Percentiles rank a stretch among this genome's conserved stretches.
These are phyloP conservation scores for Epicoccum sorghinum DNA, from an alignment of 2,329 filamentous ascomycete species.

Conservation along the genomic window DNA sequence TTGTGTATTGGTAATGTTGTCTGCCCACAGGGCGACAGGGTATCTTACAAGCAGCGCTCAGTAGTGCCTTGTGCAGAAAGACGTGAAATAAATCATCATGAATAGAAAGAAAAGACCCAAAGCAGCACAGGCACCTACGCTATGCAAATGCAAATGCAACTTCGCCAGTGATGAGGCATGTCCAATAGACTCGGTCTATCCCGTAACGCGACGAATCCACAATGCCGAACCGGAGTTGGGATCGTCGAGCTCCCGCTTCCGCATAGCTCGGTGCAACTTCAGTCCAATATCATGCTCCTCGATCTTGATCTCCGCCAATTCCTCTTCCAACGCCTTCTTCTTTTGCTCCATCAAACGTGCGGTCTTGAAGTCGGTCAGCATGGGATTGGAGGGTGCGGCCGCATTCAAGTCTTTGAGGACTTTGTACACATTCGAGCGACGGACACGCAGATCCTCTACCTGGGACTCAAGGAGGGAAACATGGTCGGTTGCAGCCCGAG, in stretches of 20 bases:
- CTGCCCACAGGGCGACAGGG: slow-evolving; percentile 1
- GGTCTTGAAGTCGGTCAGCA: slow-evolving; percentile 45
- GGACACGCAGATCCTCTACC: slow-evolving; percentile 47
- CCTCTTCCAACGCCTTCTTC: slow-evolving; percentile 45
- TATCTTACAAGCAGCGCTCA: slow-evolving; percentile 11
- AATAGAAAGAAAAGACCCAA: neutral
- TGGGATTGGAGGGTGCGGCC: slow-evolving; percentile 45
- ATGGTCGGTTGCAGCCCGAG: slow-evolving; percentile 43
- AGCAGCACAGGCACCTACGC: slow-evolving; percentile 2
- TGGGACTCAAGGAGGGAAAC: slow-evolving; percentile 47
- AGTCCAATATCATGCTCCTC: slow-evolving; percentile 50
- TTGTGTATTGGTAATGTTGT: neutral
- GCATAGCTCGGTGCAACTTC: slow-evolving; percentile 48
- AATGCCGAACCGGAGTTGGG: slow-evolving; percentile 42
- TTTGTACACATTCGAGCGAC: slow-evolving; percentile 46
- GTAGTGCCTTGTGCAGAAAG: neutral
- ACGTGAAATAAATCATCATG: neutral
- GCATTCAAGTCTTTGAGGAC: slow-evolving; percentile 45
- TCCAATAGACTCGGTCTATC: slow-evolving; percentile 3
- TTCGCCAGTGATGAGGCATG: neutral
- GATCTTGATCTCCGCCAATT: slow-evolving; percentile 45
- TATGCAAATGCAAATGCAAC: slow-evolving; percentile 5
- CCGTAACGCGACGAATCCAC: slow-evolving; percentile 49
- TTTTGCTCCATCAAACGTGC: slow-evolving; percentile 42
- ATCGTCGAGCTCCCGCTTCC: slow-evolving; percentile 48